These are phyloP conservation scores for Kwoniella botswanensis DNA, from an alignment of 768 basidiomycete species.

Conservation along the genomic window DNA sequence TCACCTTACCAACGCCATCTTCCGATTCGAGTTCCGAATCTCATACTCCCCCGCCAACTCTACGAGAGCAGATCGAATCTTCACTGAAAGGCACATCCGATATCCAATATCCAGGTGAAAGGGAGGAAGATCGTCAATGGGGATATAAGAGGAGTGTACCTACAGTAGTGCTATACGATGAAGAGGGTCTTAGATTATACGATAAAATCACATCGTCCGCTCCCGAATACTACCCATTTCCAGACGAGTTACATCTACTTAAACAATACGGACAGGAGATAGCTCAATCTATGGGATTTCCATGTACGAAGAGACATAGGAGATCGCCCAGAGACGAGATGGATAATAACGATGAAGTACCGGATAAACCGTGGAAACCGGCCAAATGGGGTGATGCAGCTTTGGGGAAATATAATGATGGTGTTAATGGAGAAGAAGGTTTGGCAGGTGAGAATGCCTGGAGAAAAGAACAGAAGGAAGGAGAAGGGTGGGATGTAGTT, in stretches of 20 bases:
- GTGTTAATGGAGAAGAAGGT: conserved; percentile 60
- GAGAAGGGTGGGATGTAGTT: conserved; percentile 64
- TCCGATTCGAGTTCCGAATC: background rate
- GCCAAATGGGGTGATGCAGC: conserved; percentile 58
- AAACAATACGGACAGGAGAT: conserved; percentile 75
- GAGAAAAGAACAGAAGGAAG: background rate
- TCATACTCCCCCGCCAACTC: conserved; percentile 9
- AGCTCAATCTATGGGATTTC: conserved; percentile 70
- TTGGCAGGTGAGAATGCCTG: conserved; percentile 20
- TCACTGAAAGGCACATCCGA: conserved; percentile 35
- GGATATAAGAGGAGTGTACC: conserved; percentile 68
- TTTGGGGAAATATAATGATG: conserved; percentile 61
- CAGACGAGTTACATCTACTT: conserved; percentile 84
- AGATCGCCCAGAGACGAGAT: conserved; percentile 7
- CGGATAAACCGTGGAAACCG: conserved; percentile 38
- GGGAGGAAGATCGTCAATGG: conserved; percentile 46
- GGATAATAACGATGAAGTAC: conserved; percentile 10
- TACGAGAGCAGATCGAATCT: conserved; percentile 45
- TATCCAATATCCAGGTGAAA: conserved; percentile 36
- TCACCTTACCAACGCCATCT: background rate
- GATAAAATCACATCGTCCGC: conserved; percentile 56
- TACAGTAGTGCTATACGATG: conserved; percentile 83
- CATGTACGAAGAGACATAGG: conserved; percentile 47
- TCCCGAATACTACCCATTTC: conserved; percentile 79
- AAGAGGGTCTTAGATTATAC: conserved; percentile 69